Percentiles rank a stretch among this genome's conserved stretches.
Conservation (phyloP, 2,329 filamentous ascomycete genomes). For the Elsinoe perseae region DNA sequence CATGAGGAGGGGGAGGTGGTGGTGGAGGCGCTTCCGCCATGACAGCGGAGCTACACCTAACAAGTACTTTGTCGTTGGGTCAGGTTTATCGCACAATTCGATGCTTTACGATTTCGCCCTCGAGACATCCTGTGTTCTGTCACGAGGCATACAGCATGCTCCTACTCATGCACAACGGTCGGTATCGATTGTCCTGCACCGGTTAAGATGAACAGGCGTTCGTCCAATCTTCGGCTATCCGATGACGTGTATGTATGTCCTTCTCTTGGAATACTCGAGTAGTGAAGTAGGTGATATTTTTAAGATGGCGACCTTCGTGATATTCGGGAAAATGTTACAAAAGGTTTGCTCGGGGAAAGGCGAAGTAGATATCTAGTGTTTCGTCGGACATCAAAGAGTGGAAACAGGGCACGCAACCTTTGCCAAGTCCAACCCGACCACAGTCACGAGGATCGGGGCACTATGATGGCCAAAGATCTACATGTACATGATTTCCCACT, state of each 20-base stretch:
- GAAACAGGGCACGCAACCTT: slow-evolving; percentile 9
- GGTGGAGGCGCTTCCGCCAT: slow-evolving; percentile 54
- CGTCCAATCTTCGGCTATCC: background rate
- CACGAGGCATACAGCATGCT: slow-evolving; percentile 4
- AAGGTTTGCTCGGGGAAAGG: slow-evolving; percentile 6
- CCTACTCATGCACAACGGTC: slow-evolving; percentile 1
- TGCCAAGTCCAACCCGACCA: slow-evolving; percentile 2
- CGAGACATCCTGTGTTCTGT: slow-evolving; percentile 12
- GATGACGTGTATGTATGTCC: background rate
- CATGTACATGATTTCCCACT: background rate
- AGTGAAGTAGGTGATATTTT: background rate
- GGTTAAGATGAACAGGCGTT: background rate
- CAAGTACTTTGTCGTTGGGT: background rate
- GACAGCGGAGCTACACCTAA: background rate
- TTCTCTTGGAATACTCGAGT: background rate
- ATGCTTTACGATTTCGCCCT: background rate
- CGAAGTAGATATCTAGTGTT: background rate
- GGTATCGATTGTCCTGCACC: slow-evolving; percentile 4
- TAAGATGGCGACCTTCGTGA: no score
- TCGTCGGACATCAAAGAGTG: slow-evolving; percentile 1
- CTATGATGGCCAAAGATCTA: background rate
- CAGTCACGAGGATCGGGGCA: background rate
- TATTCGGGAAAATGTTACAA: background rate
- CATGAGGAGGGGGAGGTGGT: slow-evolving; percentile 80
- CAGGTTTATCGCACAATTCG: slow-evolving; percentile 4